Conservation (phyloP, 371 early-diverging fungal genomes). For the Parasitella parasitica region DNA sequence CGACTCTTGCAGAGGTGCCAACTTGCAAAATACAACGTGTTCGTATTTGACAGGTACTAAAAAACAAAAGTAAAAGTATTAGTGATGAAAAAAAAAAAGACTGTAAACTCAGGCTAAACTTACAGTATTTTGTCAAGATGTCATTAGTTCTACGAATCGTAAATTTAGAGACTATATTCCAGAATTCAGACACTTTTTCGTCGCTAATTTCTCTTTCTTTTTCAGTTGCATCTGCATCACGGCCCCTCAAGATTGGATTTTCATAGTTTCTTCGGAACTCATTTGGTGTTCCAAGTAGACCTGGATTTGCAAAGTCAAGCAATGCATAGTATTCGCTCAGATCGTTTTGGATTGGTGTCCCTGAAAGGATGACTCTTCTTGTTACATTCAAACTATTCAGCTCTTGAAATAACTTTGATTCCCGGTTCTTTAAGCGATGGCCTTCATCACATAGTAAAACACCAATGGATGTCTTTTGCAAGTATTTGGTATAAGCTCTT, state of each 20-base stretch:
- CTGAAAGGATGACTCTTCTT: conserved; percentile 91
- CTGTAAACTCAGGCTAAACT: conserved; percentile 22
- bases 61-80: neutral
- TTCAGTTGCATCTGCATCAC: conserved; percentile 89
- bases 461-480: conserved; percentile 84
- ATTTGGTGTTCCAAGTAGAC: conserved; percentile 86
- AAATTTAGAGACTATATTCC: conserved; percentile 85
- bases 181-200: conserved; percentile 82
- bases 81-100: neutral
- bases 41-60: conserved; percentile 94
- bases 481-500: conserved; percentile 72
- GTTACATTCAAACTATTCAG: conserved; percentile 82
- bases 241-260: conserved; percentile 89
- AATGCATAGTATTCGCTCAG: conserved; percentile 94
- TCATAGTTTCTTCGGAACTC: conserved; percentile 94
- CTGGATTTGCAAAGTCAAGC: conserved; percentile 93
- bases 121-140: conserved; percentile 91
- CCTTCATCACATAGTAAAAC: conserved; percentile 97
- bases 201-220: conserved; percentile 82
- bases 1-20: conserved; percentile 74
- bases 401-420: conserved; percentile 84
- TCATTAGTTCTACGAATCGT: conserved; percentile 96
- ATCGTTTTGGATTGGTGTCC: conserved; percentile 99
- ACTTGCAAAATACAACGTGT: conserved; percentile 93
- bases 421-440: conserved; percentile 94